A percentile compares a stretch with the other conserved stretches of the same genome.
Conservation (phyloP, 441 rosid species). For the Syzygium malaccense region DNA sequence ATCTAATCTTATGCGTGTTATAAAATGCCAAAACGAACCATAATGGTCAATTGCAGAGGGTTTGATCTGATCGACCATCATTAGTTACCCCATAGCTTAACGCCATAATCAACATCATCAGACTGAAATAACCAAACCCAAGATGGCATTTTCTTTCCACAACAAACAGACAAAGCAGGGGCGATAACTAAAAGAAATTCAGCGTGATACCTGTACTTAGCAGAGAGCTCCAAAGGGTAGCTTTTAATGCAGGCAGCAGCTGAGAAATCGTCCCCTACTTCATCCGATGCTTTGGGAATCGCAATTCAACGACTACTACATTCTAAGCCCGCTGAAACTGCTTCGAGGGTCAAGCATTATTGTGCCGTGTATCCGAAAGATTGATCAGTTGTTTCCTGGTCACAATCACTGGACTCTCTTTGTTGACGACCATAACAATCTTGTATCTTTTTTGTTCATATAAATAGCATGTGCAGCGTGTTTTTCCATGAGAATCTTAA, state of each 20-base stretch:
- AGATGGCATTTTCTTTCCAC: not conserved
- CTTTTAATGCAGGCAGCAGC: not conserved
- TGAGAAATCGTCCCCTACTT: not conserved
- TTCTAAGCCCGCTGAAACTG: not conserved
- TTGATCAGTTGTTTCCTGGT: not conserved
- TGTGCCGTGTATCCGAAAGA: not conserved
- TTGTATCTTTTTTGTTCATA: not conserved
- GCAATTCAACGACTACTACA: not conserved
- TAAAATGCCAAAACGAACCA: not conserved
- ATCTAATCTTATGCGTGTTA: not conserved
- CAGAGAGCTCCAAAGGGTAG: not conserved
- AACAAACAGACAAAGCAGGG: not conserved
- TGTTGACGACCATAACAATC: not conserved
- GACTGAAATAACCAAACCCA: not conserved
- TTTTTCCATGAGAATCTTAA: not conserved
- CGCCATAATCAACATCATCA: not conserved
- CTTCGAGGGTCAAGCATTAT: not conserved
- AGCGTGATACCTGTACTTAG: not conserved
- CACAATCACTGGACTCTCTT: not conserved
- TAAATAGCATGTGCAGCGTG: not conserved
- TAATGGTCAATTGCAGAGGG: not conserved
- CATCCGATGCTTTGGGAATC: not conserved
- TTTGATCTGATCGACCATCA: not conserved
- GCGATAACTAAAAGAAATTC: not conserved
- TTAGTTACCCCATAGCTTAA: not conserved